These are phyloP conservation scores for Schizothecium vesticola DNA, from an alignment of 495 filamentous ascomycete species.

Conservation along the genomic window DNA sequence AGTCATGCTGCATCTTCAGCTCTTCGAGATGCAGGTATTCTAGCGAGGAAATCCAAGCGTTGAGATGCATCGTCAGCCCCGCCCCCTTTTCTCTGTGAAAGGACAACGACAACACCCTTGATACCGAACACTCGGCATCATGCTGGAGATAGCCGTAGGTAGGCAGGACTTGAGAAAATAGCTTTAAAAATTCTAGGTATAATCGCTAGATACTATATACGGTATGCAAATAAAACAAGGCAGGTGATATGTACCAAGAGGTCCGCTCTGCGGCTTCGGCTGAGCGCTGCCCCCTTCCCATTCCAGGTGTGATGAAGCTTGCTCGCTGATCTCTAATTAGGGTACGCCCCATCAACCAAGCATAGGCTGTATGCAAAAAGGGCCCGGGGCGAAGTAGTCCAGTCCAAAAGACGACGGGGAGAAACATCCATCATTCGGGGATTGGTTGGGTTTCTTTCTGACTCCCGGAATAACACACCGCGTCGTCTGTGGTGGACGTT, in stretches of 20 bases:
- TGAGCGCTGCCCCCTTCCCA: background rate
- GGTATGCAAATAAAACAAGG: slow-evolving; percentile 5
- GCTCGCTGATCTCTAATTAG: slow-evolving; percentile 9
- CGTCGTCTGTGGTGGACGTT: background rate
- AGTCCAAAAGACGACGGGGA: background rate
- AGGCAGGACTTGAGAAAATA: background rate
- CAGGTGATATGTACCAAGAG: slow-evolving; percentile 18
- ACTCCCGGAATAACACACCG: background rate
- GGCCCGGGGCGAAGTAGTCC: background rate
- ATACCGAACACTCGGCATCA: background rate
- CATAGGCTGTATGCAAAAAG: background rate
- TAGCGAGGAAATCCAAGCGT: too few species aligned
- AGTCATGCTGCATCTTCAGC: background rate
- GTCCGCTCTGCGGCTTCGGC: background rate
- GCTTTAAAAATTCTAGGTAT: slow-evolving; percentile 8
- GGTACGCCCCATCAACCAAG: background rate
- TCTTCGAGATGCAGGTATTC: background rate
- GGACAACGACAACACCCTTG: background rate
- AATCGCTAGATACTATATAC: slow-evolving; percentile 14
- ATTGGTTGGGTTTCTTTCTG: background rate
- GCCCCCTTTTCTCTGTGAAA: background rate
- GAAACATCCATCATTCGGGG: too few species aligned
- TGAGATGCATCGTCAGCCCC: background rate
- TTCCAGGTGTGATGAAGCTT: background rate
- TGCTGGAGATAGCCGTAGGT: background rate